These are phyloP conservation scores for Blumeria graminis DNA, from an alignment of 2,329 filamentous ascomycete genomes.

Conservation along the genomic window DNA sequence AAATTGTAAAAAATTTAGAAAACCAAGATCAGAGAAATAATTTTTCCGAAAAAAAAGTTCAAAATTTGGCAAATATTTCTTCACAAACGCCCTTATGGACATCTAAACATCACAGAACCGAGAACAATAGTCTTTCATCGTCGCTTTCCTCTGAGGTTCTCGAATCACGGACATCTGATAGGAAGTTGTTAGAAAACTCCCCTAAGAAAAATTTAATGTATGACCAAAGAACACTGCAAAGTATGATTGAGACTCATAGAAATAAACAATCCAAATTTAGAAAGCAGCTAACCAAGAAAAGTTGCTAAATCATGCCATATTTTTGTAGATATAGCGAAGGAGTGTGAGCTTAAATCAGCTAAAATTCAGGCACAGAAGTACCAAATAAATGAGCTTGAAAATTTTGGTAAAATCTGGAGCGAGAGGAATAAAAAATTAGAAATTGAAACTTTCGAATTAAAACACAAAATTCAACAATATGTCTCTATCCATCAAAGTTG, in stretches of 20 bases:
- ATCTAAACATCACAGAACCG: too few species aligned
- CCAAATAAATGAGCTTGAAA: slow-evolving; percentile 7
- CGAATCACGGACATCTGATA: too few species aligned
- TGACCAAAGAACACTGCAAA: neutral
- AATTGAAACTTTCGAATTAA: slow-evolving; percentile 7
- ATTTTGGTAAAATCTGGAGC: slow-evolving; percentile 1
- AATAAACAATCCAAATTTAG: slow-evolving; percentile 2
- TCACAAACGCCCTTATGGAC: too few species aligned
- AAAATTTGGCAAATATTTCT: too few species aligned
- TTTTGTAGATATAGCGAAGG: neutral
- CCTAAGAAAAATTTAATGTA: too few species aligned
- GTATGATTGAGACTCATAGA: slow-evolving; percentile 1
- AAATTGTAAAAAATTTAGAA: too few species aligned
- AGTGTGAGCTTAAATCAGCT: neutral
- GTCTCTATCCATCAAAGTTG: slow-evolving; percentile 11
- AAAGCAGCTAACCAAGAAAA: neutral
- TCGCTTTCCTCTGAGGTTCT: too few species aligned
- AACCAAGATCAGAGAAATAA: too few species aligned
- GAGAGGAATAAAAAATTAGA: slow-evolving; percentile 4
- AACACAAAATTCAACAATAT: slow-evolving; percentile 9
- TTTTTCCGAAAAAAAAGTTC: too few species aligned
- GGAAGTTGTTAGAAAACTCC: too few species aligned
- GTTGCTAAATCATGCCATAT: neutral
- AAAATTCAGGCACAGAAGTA: slow-evolving; percentile 3
- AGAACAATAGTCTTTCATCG: too few species aligned